Evolutionary conservation across 106 monocot species (phyloP), one percentile per base, ranked within the genome.

Genomic region (Platanthera guangdongensis): DNA sequence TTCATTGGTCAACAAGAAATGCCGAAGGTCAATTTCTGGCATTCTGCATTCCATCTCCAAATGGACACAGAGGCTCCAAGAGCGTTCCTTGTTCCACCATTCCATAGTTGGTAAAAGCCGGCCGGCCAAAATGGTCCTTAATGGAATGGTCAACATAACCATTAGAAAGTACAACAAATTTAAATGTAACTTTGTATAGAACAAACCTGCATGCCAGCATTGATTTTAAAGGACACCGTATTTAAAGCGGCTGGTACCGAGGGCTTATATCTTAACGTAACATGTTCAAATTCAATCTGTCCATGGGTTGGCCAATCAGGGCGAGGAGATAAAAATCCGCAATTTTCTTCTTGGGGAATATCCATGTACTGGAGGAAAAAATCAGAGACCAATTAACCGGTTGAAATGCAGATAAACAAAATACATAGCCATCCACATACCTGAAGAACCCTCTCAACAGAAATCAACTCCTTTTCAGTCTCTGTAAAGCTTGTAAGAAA

Each of bases 401-500:
- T 22, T 51, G 15, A 14, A 4, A 47, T 67, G 65, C 30, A 6
- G 15, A 74, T 32, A n/a, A 30, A 48, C 18, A 46, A 55, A 32
- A 54, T 32, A 70, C n/a, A 53, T 48, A 48, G 70, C 15, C 48
- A 70, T 70, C 9, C 14, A 7, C 30, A 14, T 86, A 99, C 99
- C 92, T 99, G 90, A 63, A 82, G 83, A 71, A 99, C 88, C 81
- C 99, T 88, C 80, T 99, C 94, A 83, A 99, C 82, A 74, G 94
- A 91, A 81, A 99, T 88, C 99, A 99, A 92, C 81, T 99, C 99
- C 74, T 99, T 99, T 74, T 99, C 94, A 48, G 99, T 99, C 76
- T 99, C 94, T 52, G 99, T 90, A 75, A 92, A 94, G 79, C 92
- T 99, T 59, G 90, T 92, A 22, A 99, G 78, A 76, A 88, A 99